Evolutionary conservation across 2,329 filamentous ascomycete genomes (phyloP), one percentile per base, ranked within the genome.

Genomic region (Apiospora saccharicola): DNA sequence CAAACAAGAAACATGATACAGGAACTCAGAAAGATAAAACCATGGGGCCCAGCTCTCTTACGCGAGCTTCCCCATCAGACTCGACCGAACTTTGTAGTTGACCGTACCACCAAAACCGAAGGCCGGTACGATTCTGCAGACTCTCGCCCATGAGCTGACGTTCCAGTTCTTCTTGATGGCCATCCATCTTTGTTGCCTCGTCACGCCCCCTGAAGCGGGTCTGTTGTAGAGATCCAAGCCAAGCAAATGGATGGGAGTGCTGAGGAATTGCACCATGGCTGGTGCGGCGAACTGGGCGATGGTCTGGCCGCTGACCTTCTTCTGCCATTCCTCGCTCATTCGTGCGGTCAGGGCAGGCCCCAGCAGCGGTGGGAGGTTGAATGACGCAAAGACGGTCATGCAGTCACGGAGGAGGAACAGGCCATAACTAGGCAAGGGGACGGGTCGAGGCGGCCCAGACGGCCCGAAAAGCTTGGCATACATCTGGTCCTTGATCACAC

Each of bases 71-170:
- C 84, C 85, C 92, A 97, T 95, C 76, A 96, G 80, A 70, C 80
- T 85, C 78, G 84, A 86, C 76, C 95, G 87, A 64, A 96, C 86
- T 78, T 93, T 91, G 73, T 87, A 88, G 82, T 98, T 98, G 14
- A 96, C 92, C 14, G 97, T 94, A 0, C 95, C 95, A 0, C 95
- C 95, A 16, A 97, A 87, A 1, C 95, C 95, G 85, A 96, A 98
- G 0, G 95, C 95, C 24, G 95, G 95, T 2, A 98, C 88, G 77
- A 98, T 97, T 78, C 95, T 89, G 73, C 93, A 93, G 82, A 98
- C 92, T 71, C 95, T 85, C 37, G 95, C 95, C 72, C 89, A 82
- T 43, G 90, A 90, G 80, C 93, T 96, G 75, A 92, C 88, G 24
- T 88, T 83, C 91, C 94, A 98, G 79, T 97, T 94, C 75, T 89